Base-by-base conservation (phyloP, 2,329 filamentous ascomycete species). In the Chaetomiaceae sp. region DNA sequence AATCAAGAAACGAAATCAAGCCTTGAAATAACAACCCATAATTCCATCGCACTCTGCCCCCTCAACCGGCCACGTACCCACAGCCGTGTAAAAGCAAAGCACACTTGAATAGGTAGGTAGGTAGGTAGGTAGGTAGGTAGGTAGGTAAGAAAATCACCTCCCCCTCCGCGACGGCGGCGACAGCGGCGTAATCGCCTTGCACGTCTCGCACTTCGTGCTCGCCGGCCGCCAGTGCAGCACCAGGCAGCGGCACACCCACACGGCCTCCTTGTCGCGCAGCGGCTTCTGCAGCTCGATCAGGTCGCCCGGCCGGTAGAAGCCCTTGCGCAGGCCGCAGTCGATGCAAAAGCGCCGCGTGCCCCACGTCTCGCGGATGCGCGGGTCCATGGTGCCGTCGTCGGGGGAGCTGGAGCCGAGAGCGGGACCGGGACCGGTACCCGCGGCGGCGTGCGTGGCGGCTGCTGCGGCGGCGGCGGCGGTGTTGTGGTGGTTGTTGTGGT, bases 341-440 rank as follows among this genome's bases (percentile, higher is more conserved):
- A 58, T 47, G 38, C 57, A 59, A 40, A 55, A 57, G 4, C 57
- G 50, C 2, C 56, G 47, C 12, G 48, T 35, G 14, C 48, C 49
- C 42, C 33, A 53, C 1, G 54, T 55, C 11, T 47, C 38, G 11
- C 47, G 47, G 32, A 54, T 40, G 14, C 55, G 39, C 17, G 14
- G 40, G 14, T 46, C 12, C 17, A n/a, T 24, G 36, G 19, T 32
- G 26, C 18, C 19, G 15, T 14, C 14, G 45, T 29, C 3, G 24
- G n/a, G n/a, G n/a, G n/a, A n/a, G n/a, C n/a, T n/a, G n/a, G n/a
- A n/a, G n/a, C n/a, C n/a, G n/a, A n/a, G n/a, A n/a, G n/a, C n/a
- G n/a, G n/a, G n/a, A n/a, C n/a, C n/a, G n/a, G n/a, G n/a, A n/a
- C n/a, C n/a, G n/a, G n/a, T n/a, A n/a, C n/a, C n/a, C n/a, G n/a